These are phyloP conservation scores for Ceratocystis papillata DNA, from an alignment of 2,329 filamentous ascomycete species.

Conservation along the genomic window DNA sequence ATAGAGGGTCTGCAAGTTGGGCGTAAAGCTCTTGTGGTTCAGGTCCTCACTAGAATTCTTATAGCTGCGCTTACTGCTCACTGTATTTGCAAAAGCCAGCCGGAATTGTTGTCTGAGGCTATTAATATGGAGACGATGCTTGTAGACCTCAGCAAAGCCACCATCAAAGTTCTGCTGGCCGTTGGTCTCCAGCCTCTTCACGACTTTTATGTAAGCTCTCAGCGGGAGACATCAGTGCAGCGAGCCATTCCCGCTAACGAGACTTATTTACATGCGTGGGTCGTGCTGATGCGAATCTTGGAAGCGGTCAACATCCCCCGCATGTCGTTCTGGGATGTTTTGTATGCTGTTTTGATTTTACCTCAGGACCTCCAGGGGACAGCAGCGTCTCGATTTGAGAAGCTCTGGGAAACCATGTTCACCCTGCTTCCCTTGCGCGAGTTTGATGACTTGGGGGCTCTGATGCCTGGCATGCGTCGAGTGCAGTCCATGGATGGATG, in stretches of 20 bases:
- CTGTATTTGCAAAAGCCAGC: conserved; percentile 34
- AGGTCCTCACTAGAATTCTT: conserved; percentile 33
- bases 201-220: conserved; percentile 40
- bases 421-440: conserved; percentile 50
- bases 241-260: conserved; percentile 42
- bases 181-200: conserved; percentile 37
- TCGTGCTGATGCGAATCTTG: conserved; percentile 45
- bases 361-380: conserved; percentile 34
- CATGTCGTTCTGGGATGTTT: conserved; percentile 51
- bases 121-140: conserved; percentile 42
- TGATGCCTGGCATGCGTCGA: conserved; percentile 33
- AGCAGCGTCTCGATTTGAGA: conserved; percentile 39
- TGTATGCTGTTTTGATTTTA: conserved; percentile 36
- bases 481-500: conserved; percentile 43
- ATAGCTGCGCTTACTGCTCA: conserved; percentile 29
- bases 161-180: conserved; percentile 35
- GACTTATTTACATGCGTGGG: conserved; percentile 45
- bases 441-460: conserved; percentile 45
- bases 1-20: conserved; percentile 28
- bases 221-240: conserved; percentile 38
- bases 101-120: conserved; percentile 30
- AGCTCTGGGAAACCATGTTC: conserved; percentile 49
- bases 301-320: conserved; percentile 41
- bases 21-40: conserved; percentile 31
- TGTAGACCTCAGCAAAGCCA: conserved; percentile 34